Evolutionary conservation across 805 yeast genomes (phyloP).

Genomic region (Starmera amethionina): DNA sequence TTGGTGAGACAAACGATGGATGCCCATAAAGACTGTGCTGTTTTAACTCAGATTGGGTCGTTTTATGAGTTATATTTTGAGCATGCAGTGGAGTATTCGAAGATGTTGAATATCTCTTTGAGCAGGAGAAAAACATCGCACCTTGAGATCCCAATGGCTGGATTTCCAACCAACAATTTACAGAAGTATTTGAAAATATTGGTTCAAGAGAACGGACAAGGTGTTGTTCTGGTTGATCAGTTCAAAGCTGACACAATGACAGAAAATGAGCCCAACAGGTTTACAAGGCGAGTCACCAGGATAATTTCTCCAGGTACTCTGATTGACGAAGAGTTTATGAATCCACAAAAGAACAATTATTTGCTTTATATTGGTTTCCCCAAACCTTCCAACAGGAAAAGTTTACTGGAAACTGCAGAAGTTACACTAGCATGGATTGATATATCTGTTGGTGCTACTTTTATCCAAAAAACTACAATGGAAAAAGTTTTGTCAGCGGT

Average conservation of each 20-base stretch:
- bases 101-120: constrained; percentile 59
- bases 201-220: constrained; percentile 58
- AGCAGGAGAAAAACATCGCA: constrained; percentile 42
- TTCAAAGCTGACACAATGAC: constrained; percentile 19
- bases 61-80: constrained; percentile 85
- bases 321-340: constrained; percentile 75
- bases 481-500: constrained; percentile 60
- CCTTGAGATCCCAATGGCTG: constrained; percentile 68
- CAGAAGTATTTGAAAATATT: constrained; percentile 65
- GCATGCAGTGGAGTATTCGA: constrained; percentile 70
- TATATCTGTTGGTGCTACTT: constrained; percentile 71
- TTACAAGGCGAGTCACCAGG: constrained; percentile 64
- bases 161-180: constrained; percentile 70
- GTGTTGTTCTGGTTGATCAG: constrained; percentile 83
- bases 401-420: constrained; percentile 28
- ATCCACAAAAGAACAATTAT: constrained; percentile 62
- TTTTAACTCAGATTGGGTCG: constrained; percentile 75
- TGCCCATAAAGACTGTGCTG: constrained; percentile 41
- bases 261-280: constrained; percentile 26
- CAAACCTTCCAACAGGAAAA: constrained; percentile 16
- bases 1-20: constrained; percentile 32
- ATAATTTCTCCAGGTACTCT: constrained; percentile 90
- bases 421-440: constrained; percentile 88
- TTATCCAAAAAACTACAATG: constrained; percentile 53
- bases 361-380: constrained; percentile 60